Evolutionary conservation across 306 rosid genomes (phyloP).

Genomic region (Comarum palustre): DNA sequence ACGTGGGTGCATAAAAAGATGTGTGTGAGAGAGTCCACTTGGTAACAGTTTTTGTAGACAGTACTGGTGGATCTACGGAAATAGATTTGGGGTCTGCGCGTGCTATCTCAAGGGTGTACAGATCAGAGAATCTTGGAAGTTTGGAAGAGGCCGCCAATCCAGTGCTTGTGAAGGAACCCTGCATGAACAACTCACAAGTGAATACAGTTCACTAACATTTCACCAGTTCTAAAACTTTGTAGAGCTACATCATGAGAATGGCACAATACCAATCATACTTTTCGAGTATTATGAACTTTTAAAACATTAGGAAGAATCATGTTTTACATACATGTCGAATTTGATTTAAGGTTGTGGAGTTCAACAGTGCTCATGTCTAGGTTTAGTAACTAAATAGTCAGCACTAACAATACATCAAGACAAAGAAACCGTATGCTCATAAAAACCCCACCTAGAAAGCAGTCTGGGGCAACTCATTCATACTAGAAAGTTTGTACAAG

Average conservation of each 20-base stretch:
- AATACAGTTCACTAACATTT: background rate
- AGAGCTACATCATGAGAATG: background rate
- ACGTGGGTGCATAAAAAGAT: background rate
- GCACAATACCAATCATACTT: background rate
- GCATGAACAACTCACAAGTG: constrained; percentile 1
- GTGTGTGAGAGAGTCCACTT: constrained; percentile 30
- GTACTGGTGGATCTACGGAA: constrained; percentile 43
- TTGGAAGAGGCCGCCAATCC: constrained; percentile 57
- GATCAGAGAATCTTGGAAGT: constrained; percentile 56
- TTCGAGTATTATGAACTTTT: background rate
- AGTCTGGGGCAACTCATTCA: background rate
- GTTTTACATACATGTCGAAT: background rate
- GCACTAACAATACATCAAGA: background rate
- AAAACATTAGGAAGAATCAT: background rate
- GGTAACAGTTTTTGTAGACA: constrained; percentile 50
- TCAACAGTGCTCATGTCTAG: background rate
- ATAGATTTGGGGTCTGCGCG: constrained; percentile 60
- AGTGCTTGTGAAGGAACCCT: constrained; percentile 57
- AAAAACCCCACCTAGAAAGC: background rate
- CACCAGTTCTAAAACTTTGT: background rate
- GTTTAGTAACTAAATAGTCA: background rate
- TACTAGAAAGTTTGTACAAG: background rate
- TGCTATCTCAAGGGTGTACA: constrained; percentile 46
- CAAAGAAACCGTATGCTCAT: background rate
- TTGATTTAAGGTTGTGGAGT: background rate